Percentiles rank a stretch among this genome's conserved stretches.
Conservation (phyloP, 1,139 yeast genomes). For the Kurtzmaniella quercitrusa region DNA sequence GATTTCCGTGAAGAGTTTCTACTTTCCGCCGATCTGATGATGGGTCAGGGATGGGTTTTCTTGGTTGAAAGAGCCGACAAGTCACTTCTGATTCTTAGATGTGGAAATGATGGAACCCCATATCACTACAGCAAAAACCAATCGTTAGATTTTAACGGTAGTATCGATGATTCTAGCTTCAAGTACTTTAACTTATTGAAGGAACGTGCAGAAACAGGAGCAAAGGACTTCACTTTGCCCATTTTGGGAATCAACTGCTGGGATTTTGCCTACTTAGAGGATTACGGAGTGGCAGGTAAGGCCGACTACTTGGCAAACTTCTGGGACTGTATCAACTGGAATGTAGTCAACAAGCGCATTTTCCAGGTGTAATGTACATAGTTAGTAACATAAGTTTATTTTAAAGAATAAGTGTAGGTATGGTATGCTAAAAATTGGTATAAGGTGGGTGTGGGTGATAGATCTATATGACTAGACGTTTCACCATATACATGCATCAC, state of each 20-base stretch:
- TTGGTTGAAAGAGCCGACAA: constrained; percentile 74
- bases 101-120: constrained; percentile 90
- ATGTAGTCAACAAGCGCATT: constrained; percentile 65
- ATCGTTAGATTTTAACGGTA: constrained; percentile 69
- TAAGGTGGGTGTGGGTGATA: too few relatives aligned
- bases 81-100: constrained; percentile 55
- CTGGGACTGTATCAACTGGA: constrained; percentile 86
- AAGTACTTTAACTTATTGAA: constrained; percentile 45
- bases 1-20: constrained; percentile 50
- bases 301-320: constrained; percentile 68
- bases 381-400: not conserved
- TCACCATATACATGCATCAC: too few relatives aligned
- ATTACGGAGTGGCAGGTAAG: constrained; percentile 79
- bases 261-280: constrained; percentile 82
- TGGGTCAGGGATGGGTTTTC: constrained; percentile 88
- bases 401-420: too few relatives aligned
- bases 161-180: constrained; percentile 53
- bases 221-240: constrained; percentile 71
- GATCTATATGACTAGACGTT: too few relatives aligned
- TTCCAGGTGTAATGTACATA: constrained; percentile 30
- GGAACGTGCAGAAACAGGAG: constrained; percentile 39
- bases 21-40: constrained; percentile 49
- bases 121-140: constrained; percentile 76
- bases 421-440: too few relatives aligned
- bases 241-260: constrained; percentile 77